Conservation (phyloP, 768 basidiomycete genomes). For the Ephemerocybe angulata region DNA sequence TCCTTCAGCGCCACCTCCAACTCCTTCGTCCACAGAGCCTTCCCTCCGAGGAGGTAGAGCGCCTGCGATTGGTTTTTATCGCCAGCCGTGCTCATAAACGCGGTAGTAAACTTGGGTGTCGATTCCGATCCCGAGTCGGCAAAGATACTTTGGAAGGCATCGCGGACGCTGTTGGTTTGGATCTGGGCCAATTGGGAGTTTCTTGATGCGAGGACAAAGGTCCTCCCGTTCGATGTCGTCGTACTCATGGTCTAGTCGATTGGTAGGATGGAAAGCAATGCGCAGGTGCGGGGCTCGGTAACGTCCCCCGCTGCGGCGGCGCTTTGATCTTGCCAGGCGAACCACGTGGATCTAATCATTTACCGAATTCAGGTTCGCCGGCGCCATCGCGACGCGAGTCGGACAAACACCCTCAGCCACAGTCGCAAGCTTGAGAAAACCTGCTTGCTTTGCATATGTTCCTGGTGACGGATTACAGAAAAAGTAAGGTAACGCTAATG, state of each 20-base stretch:
- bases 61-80: slow-evolving; percentile 89
- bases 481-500: too few species aligned
- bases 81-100: slow-evolving; percentile 63
- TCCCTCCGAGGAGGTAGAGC: slow-evolving; percentile 87
- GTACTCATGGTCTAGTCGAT: slow-evolving; percentile 13
- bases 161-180: slow-evolving; percentile 80
- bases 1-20: slow-evolving; percentile 81
- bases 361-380: too few species aligned
- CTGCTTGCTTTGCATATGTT: too few species aligned
- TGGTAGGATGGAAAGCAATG: neutral
- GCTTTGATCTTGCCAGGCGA: too few species aligned
- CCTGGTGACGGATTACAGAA: too few species aligned
- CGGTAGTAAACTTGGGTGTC: slow-evolving; percentile 38
- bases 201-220: slow-evolving; percentile 78
- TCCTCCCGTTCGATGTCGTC: slow-evolving; percentile 32
- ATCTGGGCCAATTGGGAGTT: slow-evolving; percentile 85
- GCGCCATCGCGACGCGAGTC: too few species aligned
- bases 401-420: too few species aligned
- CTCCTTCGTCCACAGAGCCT: slow-evolving; percentile 94
- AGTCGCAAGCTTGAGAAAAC: too few species aligned
- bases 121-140: slow-evolving; percentile 28
- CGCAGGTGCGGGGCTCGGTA: too few species aligned
- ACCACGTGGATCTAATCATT: too few species aligned
- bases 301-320: too few species aligned
- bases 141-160: slow-evolving; percentile 54